phyloP scores from a whole-genome alignment of 192 early-diverging fungal genomes.

The Backusella mclennaniae region DNA sequence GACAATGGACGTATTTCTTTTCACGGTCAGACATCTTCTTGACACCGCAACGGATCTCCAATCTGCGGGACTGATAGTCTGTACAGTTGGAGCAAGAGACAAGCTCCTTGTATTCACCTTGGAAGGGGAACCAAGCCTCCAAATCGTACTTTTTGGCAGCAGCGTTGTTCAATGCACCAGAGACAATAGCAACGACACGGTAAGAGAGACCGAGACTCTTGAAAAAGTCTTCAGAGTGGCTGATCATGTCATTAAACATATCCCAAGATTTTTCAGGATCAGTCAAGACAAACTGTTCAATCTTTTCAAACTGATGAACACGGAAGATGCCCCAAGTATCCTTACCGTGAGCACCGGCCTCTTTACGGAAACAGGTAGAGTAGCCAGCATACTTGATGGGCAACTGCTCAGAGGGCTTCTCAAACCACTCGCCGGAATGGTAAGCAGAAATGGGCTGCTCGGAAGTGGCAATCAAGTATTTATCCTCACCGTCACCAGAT shows the following conservation, averaged over 20 bases:
- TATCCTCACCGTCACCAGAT: conserved; percentile 80
- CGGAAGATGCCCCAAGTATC: conserved; percentile 99
- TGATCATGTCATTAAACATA: conserved; percentile 96
- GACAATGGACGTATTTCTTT: conserved; percentile 95
- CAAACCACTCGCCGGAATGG: conserved; percentile 96
- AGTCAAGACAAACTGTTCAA: conserved; percentile 97
- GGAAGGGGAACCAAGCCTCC: conserved; percentile 99
- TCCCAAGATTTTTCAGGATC: conserved; percentile 99
- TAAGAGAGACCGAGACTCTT: conserved; percentile 92
- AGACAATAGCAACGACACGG: conserved; percentile 94
- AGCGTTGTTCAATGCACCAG: conserved; percentile 97
- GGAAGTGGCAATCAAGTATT: conserved; percentile 97
- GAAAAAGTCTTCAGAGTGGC: conserved; percentile 92
- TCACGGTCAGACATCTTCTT: conserved; percentile 95
- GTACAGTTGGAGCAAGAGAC: conserved; percentile 99
- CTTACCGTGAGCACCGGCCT: conserved; percentile 95
- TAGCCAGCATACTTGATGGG: conserved; percentile 93
- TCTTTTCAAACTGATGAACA: conserved; percentile 99
- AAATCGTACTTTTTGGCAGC: conserved; percentile 99
- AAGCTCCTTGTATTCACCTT: conserved; percentile 96
- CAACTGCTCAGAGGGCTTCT: conserved; percentile 86
- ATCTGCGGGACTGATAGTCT: conserved; percentile 92
- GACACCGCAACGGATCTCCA: conserved; percentile 95
- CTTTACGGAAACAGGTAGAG: conserved; percentile 99
- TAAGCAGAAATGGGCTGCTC: conserved; percentile 98